Evolutionary conservation across 352 stramenopile genomes (phyloP).

Genomic region (Pythium coloratum): DNA sequence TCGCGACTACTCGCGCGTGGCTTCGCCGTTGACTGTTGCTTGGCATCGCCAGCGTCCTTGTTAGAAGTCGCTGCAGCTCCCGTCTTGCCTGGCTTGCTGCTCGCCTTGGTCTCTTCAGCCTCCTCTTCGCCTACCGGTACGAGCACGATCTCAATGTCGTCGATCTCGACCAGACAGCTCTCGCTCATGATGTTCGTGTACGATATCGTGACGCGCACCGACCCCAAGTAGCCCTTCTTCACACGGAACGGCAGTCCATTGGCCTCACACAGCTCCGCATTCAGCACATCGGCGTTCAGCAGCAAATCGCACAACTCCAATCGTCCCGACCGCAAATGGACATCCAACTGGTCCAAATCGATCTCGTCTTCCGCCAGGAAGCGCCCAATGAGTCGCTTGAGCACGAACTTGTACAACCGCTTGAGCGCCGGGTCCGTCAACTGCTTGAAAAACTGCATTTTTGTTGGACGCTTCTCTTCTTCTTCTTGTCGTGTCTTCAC

Average conservation of each 20-base stretch:
- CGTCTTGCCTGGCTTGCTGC: neutral
- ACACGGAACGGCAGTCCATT: slow-evolving; percentile 78
- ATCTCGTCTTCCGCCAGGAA: slow-evolving; percentile 83
- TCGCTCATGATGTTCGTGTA: slow-evolving; percentile 89
- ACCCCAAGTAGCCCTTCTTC: slow-evolving; percentile 85
- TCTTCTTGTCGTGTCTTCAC: neutral
- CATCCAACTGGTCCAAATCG: slow-evolving; percentile 85
- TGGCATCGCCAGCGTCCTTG: neutral
- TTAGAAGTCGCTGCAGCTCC: neutral
- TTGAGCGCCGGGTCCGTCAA: slow-evolving; percentile 88
- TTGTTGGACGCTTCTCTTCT: no score
- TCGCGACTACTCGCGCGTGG: slow-evolving; percentile 28
- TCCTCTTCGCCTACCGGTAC: slow-evolving; percentile 42
- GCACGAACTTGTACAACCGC: slow-evolving; percentile 90
- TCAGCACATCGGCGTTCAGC: slow-evolving; percentile 78
- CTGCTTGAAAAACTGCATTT: slow-evolving; percentile 87
- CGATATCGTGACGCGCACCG: slow-evolving; percentile 80
- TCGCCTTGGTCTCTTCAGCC: slow-evolving; percentile 1
- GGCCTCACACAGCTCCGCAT: slow-evolving; percentile 71
- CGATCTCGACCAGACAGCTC: slow-evolving; percentile 85
- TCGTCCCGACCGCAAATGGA: slow-evolving; percentile 73
- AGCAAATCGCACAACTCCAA: slow-evolving; percentile 83
- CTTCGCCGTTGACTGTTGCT: neutral
- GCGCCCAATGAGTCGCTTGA: slow-evolving; percentile 88
- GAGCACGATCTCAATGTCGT: slow-evolving; percentile 89